phyloP scores from a whole-genome alignment of 441 rosid species.

The Pelargonium citronellum region DNA sequence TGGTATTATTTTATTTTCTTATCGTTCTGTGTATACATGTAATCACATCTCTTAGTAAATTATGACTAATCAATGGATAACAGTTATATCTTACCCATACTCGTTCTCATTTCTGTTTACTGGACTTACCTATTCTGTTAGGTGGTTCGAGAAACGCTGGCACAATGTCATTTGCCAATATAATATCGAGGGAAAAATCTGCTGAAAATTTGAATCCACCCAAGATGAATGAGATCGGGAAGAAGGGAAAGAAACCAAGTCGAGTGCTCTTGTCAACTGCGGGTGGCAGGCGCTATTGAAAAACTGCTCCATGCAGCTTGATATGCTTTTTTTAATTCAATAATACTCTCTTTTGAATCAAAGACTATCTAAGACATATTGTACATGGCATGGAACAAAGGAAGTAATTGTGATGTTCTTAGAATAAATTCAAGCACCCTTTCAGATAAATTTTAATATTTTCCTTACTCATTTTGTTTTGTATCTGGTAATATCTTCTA shows the following conservation, averaged over 20 bases:
- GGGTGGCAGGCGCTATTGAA: slow-evolving; percentile 63
- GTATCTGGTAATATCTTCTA: too few species aligned
- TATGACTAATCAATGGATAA: background rate
- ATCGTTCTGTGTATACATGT: slow-evolving; percentile 16
- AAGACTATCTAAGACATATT: too few species aligned
- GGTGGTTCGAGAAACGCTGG: slow-evolving; percentile 44
- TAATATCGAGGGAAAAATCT: slow-evolving; percentile 48
- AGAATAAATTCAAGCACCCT: too few species aligned
- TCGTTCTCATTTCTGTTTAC: background rate
- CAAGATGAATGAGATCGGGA: slow-evolving; percentile 47
- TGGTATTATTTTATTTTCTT: slow-evolving; percentile 13
- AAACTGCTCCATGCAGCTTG: background rate
- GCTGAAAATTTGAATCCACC: slow-evolving; percentile 33
- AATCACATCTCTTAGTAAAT: too few species aligned
- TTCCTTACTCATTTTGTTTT: too few species aligned
- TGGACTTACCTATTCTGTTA: background rate
- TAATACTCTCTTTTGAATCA: too few species aligned
- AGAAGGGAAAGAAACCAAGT: slow-evolving; percentile 63
- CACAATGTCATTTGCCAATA: slow-evolving; percentile 60
- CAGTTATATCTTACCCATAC: background rate
- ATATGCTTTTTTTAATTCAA: too few species aligned
- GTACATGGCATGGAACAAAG: too few species aligned
- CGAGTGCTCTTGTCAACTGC: slow-evolving; percentile 70
- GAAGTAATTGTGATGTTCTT: too few species aligned
- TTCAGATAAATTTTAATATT: too few species aligned